Evolutionary conservation across 2,329 filamentous ascomycete species (phyloP).

Genomic region (Claviceps fusiformis): DNA sequence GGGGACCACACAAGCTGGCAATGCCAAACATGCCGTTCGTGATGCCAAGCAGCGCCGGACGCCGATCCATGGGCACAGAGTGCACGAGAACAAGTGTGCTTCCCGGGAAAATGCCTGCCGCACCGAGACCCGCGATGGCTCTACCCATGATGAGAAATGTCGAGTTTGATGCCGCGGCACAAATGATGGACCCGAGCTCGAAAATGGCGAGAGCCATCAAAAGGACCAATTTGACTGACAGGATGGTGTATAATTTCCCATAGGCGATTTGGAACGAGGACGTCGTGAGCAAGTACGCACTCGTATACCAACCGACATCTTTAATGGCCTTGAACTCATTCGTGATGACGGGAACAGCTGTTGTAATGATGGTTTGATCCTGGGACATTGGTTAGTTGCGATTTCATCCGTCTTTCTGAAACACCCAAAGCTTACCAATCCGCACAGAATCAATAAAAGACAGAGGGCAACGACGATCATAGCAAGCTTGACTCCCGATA

Average conservation of each 20-base stretch:
- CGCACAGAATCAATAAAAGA: background rate
- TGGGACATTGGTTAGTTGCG: background rate
- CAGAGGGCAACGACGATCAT: background rate
- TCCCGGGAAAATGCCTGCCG: constrained; percentile 29
- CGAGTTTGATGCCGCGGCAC: constrained; percentile 26
- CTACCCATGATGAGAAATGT: constrained; percentile 30
- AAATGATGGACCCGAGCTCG: constrained; percentile 39
- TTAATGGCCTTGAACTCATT: background rate
- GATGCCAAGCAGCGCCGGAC: background rate
- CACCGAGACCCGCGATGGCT: constrained; percentile 28
- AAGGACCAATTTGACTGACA: constrained; percentile 16
- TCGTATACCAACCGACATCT: background rate
- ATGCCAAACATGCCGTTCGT: background rate
- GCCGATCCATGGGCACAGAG: constrained; percentile 11
- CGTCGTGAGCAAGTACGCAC: background rate
- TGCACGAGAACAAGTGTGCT: constrained; percentile 31
- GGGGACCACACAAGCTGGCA: background rate
- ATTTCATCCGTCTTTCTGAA: background rate
- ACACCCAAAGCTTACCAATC: background rate
- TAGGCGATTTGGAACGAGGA: background rate
- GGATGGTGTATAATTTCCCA: background rate
- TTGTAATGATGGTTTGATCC: background rate
- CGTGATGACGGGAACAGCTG: background rate
- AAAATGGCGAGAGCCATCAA: constrained; percentile 34
- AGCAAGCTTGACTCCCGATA: background rate